Base-by-base conservation (phyloP, 169 alveolate genomes). In the Neospora caninum region DNA sequence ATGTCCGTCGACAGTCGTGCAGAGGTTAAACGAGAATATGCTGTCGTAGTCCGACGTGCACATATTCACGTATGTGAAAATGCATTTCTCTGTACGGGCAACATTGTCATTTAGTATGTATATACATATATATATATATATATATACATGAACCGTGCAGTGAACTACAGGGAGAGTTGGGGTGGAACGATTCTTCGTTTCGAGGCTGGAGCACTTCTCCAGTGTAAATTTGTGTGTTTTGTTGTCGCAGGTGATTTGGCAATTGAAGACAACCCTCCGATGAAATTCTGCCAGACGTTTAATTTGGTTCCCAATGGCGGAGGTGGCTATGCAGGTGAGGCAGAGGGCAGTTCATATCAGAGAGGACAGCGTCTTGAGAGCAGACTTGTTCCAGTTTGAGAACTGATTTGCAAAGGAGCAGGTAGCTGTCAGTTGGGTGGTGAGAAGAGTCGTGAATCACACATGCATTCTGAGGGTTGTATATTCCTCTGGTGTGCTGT, bases 261-360 rank as follows among this genome's bases (percentile, higher is more conserved):
- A 69, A 97, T 97, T 54, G 98, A 97, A 39, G 98, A 96, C 43
- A 97, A 97, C 41, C 97, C 96, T 91, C 98, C 98, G 34, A 95
- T 97, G 88, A 97, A 97, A 88, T 97, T 97, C 87, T 96, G 97
- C 10, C 97, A 97, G 87, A 95, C 96, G 2, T 97, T 97, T 96
- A 95, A 96, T 67, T 70, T 97, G n/a, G 95, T 96, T 7, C 98
- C 98, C 20, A 96, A 96, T 53, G 98, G 98, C 27, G 91, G 92
- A 29, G 97, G 97, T 36, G 97, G 97, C 13, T 97, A 94, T 92
- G 95, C 91, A 36, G 93, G 95, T 93, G 69, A 92, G 93, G 86
- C 86, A 36, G 86, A n/a, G 7, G 82, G 82, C 42, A 69, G 39
- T 69, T 29, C 82, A 7, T 69, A 31, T 6, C 82, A 6, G 82